A percentile compares a stretch with the other conserved stretches of the same genome.
phyloP scores from a whole-genome alignment of 495 filamentous ascomycete species.

The Cercophora scortea region DNA sequence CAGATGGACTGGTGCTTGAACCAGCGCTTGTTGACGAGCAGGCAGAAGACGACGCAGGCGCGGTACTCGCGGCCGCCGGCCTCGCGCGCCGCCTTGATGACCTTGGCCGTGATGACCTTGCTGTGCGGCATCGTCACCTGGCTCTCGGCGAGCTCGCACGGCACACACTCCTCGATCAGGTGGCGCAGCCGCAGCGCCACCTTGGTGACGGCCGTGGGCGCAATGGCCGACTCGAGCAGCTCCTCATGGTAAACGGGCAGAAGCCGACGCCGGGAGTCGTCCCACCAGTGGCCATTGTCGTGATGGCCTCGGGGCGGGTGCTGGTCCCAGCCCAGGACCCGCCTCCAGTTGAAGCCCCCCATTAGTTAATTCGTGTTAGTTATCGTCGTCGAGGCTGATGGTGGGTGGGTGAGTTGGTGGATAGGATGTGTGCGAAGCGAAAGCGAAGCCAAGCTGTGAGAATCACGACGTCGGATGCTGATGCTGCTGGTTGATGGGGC shows the following conservation, averaged over 20 bases:
- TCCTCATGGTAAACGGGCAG: slow-evolving; percentile 54
- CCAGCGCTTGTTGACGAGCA: slow-evolving; percentile 87
- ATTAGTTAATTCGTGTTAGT: too few relatives aligned
- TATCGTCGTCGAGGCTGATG: too few relatives aligned
- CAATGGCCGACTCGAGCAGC: slow-evolving; percentile 51
- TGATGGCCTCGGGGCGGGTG: slow-evolving; percentile 23
- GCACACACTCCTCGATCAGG: slow-evolving; percentile 80
- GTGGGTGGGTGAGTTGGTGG: too few relatives aligned
- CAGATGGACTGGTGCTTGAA: slow-evolving; percentile 71
- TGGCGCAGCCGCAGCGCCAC: slow-evolving; percentile 83
- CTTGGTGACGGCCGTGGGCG: slow-evolving; percentile 68
- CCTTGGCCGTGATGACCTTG: slow-evolving; percentile 69
- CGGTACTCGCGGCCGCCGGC: slow-evolving; percentile 71
- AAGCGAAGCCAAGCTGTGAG: too few relatives aligned
- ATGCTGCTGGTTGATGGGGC: too few relatives aligned
- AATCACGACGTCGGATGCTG: too few relatives aligned
- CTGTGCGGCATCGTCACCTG: slow-evolving; percentile 72
- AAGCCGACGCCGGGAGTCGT: slow-evolving; percentile 35
- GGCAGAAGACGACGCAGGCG: slow-evolving; percentile 72
- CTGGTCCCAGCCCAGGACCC: slow-evolving; percentile 36
- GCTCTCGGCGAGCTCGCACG: slow-evolving; percentile 73
- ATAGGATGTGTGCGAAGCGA: too few relatives aligned
- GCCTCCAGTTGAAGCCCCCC: slow-evolving; percentile 23
- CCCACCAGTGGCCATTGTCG: slow-evolving; percentile 21
- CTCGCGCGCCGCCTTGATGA: slow-evolving; percentile 67